Conservation (phyloP, 148 eudicot genomes). For the Vaccinium macrocarpon region DNA sequence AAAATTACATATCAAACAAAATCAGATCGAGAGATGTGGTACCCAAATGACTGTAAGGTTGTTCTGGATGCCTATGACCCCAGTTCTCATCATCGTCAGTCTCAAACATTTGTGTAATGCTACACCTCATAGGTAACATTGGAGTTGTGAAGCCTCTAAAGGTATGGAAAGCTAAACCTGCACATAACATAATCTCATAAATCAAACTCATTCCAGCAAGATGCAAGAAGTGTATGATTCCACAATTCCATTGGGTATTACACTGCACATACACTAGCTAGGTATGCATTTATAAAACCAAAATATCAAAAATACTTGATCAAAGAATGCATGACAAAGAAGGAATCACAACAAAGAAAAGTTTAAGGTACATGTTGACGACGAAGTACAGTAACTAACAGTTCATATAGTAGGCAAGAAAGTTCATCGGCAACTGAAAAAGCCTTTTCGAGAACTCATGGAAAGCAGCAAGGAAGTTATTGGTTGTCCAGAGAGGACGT, state of each 20-base stretch:
- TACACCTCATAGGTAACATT: constrained; percentile 54
- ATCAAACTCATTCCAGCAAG: neutral
- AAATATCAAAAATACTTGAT: too few species aligned
- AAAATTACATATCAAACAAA: constrained; percentile 9
- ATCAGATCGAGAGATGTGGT: constrained; percentile 14
- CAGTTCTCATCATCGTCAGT: constrained; percentile 60
- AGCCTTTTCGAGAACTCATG: neutral
- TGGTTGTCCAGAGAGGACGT: neutral
- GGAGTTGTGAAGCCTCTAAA: constrained; percentile 8
- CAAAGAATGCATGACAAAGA: neutral
- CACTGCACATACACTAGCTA: neutral
- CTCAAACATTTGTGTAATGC: constrained; percentile 56
- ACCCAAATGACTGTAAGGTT: constrained; percentile 61
- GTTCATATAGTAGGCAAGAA: too few species aligned
- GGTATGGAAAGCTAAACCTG: constrained; percentile 34
- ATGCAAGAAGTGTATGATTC: neutral
- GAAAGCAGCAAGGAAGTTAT: neutral
- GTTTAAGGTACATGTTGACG: neutral
- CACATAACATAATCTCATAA: constrained; percentile 21
- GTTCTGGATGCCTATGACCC: constrained; percentile 56
- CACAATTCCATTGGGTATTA: neutral
- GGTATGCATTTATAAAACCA: too few species aligned
- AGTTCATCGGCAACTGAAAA: neutral
- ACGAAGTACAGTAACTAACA: neutral
- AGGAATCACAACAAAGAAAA: neutral